Evolutionary conservation across 768 basidiomycete genomes (phyloP), one percentile per base, ranked within the genome.

Genomic region (Mycena crocata): DNA sequence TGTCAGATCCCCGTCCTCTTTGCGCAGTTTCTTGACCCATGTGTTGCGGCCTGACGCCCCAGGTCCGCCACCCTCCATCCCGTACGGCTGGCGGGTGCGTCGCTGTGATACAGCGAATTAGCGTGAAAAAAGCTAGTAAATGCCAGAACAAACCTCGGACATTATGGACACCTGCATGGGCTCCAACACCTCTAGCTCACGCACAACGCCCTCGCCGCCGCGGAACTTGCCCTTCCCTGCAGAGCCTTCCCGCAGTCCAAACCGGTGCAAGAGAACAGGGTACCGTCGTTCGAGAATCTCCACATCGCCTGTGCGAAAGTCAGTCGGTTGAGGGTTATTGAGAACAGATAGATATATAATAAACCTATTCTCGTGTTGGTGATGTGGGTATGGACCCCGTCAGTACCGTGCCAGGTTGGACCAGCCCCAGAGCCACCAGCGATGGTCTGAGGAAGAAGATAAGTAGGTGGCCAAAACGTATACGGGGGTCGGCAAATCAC

Each of bases 401-500:
- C 93, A 19, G 94, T 95, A 5, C 96, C 96, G 72, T 96, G 89
- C 96, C 95, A 97, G 13, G 78, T 77, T 2, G 93, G 90, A 0
- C 96, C 96, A 0, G 96, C 95, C 6, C 96, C 96, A 6, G 93
- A 93, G 24, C 96, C 96, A 10, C 96, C 96, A 4, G 94, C 95
- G 60, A 98, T 95, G 0, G 96, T 98, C 93, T 95, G 71, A 59
- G 32, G 71, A 24, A 54, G 32, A 54, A 30, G 63, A 37, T 57
- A 66, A 55, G 52, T 45, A 42, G 31, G 45, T 42, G 30, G 63
- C 51, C 40, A 21, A 67, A 67, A 55, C 59, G 63, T 62, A 56
- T 28, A 50, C 26, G 17, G 17, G 45, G 10, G 12, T 31, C 45
- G 42, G 57, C 78, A 30, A 5, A 5, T 59, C 75, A 88, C 91